Conservation (phyloP, 2,329 filamentous ascomycete species). For the Trichophyton verrucosum region DNA sequence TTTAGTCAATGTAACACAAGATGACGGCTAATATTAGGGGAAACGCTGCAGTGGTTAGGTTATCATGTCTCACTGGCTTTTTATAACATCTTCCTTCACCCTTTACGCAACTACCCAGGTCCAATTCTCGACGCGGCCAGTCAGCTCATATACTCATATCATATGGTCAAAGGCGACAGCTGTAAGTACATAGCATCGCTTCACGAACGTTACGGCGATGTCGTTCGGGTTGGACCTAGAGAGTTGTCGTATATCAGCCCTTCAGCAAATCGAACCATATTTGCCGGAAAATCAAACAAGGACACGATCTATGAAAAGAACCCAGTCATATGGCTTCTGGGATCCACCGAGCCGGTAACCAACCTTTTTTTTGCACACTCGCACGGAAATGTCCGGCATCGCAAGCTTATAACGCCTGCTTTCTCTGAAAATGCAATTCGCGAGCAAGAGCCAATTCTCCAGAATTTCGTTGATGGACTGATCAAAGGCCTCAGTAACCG, state of each 20-base stretch:
- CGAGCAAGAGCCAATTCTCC: neutral
- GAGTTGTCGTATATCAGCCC: conserved; percentile 10
- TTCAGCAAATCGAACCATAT: neutral
- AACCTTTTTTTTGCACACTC: neutral
- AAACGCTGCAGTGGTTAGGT: neutral
- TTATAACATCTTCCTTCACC: conserved; percentile 24
- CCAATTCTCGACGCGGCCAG: conserved; percentile 17
- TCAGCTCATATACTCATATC: conserved; percentile 14
- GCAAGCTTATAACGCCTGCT: neutral
- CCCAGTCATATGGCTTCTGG: neutral
- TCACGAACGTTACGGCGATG: conserved; percentile 20
- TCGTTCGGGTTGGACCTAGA: conserved; percentile 21
- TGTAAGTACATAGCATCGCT: conserved; percentile 10
- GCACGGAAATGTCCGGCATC: neutral
- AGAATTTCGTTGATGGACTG: neutral
- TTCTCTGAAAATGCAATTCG: neutral
- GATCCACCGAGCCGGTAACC: neutral
- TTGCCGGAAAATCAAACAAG: neutral
- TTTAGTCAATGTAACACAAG: no score
- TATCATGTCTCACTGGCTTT: neutral
- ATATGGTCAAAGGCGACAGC: conserved; percentile 10
- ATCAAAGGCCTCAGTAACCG: neutral
- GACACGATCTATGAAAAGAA: neutral
- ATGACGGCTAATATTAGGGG: no score
- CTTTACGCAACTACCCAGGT: conserved; percentile 19